These are phyloP conservation scores for Aquanectria penicillioides DNA, from an alignment of 2,329 filamentous ascomycete species.

Conservation along the genomic window DNA sequence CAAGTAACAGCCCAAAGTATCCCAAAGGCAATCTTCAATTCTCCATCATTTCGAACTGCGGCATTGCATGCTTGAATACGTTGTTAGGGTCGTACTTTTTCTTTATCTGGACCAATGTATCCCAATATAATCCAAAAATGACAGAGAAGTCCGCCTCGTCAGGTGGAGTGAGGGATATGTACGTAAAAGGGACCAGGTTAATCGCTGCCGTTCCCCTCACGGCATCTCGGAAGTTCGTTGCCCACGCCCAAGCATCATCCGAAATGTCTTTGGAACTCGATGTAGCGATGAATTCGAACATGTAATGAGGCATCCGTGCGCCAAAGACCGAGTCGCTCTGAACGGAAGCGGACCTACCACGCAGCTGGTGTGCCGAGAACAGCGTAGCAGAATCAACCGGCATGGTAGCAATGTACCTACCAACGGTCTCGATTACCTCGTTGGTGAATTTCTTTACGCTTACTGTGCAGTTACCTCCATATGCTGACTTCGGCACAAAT, in stretches of 20 bases:
- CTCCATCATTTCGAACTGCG: no score
- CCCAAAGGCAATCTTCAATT: no score
- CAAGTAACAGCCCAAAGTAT: no score
- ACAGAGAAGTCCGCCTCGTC: not conserved
- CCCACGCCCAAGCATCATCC: not conserved
- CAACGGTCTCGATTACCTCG: no score
- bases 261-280: not conserved
- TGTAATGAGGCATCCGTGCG: not conserved
- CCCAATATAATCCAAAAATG: not conserved
- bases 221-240: not conserved
- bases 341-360: no score
- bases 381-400: no score
- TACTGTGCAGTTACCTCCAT: no score
- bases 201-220: not conserved
- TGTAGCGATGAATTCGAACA: not conserved
- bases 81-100: not conserved
- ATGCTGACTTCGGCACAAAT: no score
- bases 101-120: not conserved
- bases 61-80: conserved; percentile 1
- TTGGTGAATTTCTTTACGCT: no score
- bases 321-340: no score
- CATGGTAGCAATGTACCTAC: no score
- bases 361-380: no score
- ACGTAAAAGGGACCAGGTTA: not conserved
- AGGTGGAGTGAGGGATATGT: not conserved